These are phyloP conservation scores for Nitzschia putrida DNA, from an alignment of 108 stramenopile species.

Conservation along the genomic window DNA sequence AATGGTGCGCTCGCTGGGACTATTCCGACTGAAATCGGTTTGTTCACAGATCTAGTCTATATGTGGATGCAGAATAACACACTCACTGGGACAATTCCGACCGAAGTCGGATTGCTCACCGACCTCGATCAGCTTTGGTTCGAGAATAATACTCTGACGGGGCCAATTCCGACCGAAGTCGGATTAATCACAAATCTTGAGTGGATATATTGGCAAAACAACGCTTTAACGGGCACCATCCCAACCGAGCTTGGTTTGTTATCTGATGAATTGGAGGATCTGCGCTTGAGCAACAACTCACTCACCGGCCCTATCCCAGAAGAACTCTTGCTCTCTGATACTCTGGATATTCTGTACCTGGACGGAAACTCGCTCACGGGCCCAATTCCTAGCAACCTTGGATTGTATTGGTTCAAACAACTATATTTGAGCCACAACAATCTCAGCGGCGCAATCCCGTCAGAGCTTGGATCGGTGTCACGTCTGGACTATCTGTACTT, in stretches of 20 bases:
- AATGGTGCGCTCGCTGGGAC: too few species aligned
- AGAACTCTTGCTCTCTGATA: slow-evolving; percentile 35
- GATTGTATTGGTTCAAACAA: background rate
- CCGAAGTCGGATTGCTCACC: too few species aligned
- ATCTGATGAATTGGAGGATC: slow-evolving; percentile 25
- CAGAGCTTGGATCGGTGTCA: background rate
- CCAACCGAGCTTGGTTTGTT: slow-evolving; percentile 52
- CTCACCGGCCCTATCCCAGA: slow-evolving; percentile 19
- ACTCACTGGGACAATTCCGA: too few species aligned
- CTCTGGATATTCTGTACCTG: background rate
- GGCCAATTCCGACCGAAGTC: too few species aligned
- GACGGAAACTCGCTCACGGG: slow-evolving; percentile 24
- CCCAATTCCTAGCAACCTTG: slow-evolving; percentile 22
- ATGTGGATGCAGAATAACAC: too few species aligned
- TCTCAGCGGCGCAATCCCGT: slow-evolving; percentile 50
- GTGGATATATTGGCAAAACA: too few species aligned
- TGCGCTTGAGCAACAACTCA: slow-evolving; percentile 36
- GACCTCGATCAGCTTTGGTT: too few species aligned
- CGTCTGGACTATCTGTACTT: slow-evolving; percentile 1
- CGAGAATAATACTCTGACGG: too few species aligned
- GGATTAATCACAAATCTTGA: too few species aligned
- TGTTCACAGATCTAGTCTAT: too few species aligned
- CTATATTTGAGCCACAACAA: slow-evolving; percentile 51
- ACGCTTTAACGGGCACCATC: slow-evolving; percentile 56
- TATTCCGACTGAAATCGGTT: too few species aligned